Conservation (phyloP, 23 red algal species). For the Porphyridium purpureum region DNA sequence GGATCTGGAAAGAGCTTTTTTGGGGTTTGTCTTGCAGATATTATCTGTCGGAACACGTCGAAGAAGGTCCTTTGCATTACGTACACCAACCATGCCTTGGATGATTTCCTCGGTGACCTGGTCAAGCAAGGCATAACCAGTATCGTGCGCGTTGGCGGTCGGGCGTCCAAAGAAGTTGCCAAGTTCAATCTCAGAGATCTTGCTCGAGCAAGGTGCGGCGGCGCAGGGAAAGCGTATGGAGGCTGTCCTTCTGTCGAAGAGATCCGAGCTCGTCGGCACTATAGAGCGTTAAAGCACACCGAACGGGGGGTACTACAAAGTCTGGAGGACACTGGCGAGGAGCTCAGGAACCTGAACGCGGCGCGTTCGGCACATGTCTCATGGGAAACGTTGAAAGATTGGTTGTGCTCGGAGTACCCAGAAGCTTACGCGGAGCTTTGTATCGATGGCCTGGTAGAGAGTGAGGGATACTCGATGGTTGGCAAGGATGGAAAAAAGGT, state of each 20-base stretch:
- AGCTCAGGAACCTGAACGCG: neutral
- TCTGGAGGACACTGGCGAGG: too few species aligned
- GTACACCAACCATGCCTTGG: conserved; percentile 1
- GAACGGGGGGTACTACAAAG: too few species aligned
- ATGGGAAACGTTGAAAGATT: neutral
- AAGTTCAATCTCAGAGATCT: neutral
- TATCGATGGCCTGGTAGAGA: too few species aligned
- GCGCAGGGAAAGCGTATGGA: too few species aligned
- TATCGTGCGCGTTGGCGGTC: neutral
- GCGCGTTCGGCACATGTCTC: neutral
- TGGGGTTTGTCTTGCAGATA: neutral
- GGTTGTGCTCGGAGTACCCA: neutral
- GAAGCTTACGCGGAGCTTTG: neutral
- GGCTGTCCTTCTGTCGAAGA: too few species aligned
- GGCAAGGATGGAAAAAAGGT: neutral
- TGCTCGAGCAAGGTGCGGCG: neutral
- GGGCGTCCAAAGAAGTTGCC: neutral
- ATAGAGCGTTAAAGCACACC: neutral
- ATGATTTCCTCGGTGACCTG: neutral
- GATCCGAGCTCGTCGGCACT: neutral
- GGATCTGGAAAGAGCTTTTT: neutral
- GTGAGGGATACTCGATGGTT: too few species aligned
- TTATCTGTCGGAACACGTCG: neutral
- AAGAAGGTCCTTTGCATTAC: neutral
- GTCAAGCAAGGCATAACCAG: neutral